Conservation (phyloP, 768 basidiomycete species). For the Nidula microcarpa region DNA sequence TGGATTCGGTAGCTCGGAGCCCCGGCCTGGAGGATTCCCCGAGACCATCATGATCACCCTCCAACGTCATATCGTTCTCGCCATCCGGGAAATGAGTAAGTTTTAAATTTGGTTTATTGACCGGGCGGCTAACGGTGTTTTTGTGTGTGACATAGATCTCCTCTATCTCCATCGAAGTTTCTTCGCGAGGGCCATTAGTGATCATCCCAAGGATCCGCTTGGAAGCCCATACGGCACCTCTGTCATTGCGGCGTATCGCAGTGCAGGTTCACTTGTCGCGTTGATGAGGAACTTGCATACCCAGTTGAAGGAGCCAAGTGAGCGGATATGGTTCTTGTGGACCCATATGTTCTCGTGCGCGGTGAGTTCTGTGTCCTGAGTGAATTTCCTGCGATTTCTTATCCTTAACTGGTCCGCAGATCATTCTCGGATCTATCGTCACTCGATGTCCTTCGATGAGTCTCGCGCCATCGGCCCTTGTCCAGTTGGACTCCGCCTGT, state of each 20-base stretch:
- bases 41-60: constrained; percentile 53
- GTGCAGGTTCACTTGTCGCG: constrained; percentile 67
- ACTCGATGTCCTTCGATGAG: constrained; percentile 80
- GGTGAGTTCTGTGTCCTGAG: constrained; percentile 31
- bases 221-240: constrained; percentile 72
- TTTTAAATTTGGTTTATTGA: constrained; percentile 7
- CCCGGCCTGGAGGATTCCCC: constrained; percentile 37
- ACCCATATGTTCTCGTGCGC: constrained; percentile 66
- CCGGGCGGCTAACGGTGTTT: neutral
- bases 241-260: constrained; percentile 71
- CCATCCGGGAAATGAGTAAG: constrained; percentile 68
- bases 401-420: constrained; percentile 29
- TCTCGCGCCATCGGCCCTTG: constrained; percentile 68
- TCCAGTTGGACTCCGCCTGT: constrained; percentile 72
- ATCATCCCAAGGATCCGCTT: constrained; percentile 71
- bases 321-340: constrained; percentile 65
- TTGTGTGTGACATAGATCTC: constrained; percentile 40
- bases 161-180: constrained; percentile 72
- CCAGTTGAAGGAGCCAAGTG: constrained; percentile 59
- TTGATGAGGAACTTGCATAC: constrained; percentile 66
- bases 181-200: constrained; percentile 69
- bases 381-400: neutral
- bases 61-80: constrained; percentile 65
- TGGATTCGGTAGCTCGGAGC: constrained; percentile 58
- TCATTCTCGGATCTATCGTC: constrained; percentile 71